Conservation (phyloP, 371 early-diverging fungal species). For the Syncephalastrum racemosum region DNA sequence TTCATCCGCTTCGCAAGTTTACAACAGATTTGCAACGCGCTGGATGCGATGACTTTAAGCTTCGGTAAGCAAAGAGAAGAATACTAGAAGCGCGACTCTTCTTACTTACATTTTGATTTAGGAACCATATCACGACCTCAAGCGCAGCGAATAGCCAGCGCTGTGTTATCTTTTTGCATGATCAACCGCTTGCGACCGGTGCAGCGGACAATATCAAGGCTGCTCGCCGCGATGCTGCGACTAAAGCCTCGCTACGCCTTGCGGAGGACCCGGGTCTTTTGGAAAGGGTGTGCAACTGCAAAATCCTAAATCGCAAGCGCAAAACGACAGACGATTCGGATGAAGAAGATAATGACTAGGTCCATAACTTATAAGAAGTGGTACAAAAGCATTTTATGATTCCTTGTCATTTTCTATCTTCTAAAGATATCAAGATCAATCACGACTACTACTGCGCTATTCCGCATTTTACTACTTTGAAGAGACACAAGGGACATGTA, state of each 20-base stretch:
- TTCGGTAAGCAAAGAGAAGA: slow-evolving; percentile 31
- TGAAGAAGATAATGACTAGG: slow-evolving; percentile 10
- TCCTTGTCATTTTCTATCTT: too few relatives aligned
- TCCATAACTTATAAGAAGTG: too few relatives aligned
- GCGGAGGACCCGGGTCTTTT: slow-evolving; percentile 39
- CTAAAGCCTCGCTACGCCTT: slow-evolving; percentile 32
- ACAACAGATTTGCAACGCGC: slow-evolving; percentile 41
- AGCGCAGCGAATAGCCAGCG: slow-evolving; percentile 33
- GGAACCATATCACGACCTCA: slow-evolving; percentile 37
- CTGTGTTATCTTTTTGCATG: slow-evolving; percentile 55
- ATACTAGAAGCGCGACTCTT: not conserved
- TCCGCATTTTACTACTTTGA: too few relatives aligned
- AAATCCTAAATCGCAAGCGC: slow-evolving; percentile 5
- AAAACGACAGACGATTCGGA: slow-evolving; percentile 1
- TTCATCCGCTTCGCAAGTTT: slow-evolving; percentile 55
- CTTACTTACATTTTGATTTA: slow-evolving; percentile 7
- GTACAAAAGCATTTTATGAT: too few relatives aligned
- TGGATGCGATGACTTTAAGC: slow-evolving; percentile 49
- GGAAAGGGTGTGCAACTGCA: slow-evolving; percentile 35
- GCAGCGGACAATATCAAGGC: slow-evolving; percentile 47
- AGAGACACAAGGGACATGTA: too few relatives aligned
- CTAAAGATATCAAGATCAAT: too few relatives aligned
- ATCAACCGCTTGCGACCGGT: slow-evolving; percentile 38
- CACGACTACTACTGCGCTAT: too few relatives aligned
- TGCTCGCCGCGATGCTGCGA: slow-evolving; percentile 53